Conservation (phyloP, 768 basidiomycete species). For the Pleurotus cornucopiae region DNA sequence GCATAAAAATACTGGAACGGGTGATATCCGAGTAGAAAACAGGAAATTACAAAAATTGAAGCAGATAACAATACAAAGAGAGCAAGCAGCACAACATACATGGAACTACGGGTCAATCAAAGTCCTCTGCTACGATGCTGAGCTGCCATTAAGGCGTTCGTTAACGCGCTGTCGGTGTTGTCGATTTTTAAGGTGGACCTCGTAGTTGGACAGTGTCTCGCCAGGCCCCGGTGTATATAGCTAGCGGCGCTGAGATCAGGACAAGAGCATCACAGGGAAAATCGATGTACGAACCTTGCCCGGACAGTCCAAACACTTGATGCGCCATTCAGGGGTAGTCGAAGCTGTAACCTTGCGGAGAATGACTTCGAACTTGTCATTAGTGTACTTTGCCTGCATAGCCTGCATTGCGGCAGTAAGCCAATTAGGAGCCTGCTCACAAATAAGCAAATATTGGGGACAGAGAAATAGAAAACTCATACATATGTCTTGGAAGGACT, state of each 20-base stretch:
- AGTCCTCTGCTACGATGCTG: conserved; percentile 16
- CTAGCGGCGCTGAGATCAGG: conserved; percentile 30
- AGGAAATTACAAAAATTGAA: conserved; percentile 16
- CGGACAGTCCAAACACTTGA: conserved; percentile 90
- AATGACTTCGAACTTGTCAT: conserved; percentile 81
- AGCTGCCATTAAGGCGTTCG: conserved; percentile 37
- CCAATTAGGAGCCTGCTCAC: conserved; percentile 57
- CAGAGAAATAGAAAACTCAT: conserved; percentile 1
- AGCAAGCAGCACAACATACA: conserved; percentile 11
- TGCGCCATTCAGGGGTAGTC: conserved; percentile 77
- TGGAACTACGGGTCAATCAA: conserved; percentile 7
- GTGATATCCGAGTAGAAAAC: neutral
- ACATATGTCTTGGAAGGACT: conserved; percentile 25
- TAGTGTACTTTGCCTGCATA: conserved; percentile 69
- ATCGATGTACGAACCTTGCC: conserved; percentile 62
- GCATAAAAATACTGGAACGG: conserved; percentile 1
- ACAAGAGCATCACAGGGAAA: conserved; percentile 2
- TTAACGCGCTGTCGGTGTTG: conserved; percentile 74
- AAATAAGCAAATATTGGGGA: conserved; percentile 6
- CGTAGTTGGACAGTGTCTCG: conserved; percentile 84
- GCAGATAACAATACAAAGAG: conserved; percentile 33
- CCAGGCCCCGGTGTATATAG: conserved; percentile 89
- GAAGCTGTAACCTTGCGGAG: conserved; percentile 52
- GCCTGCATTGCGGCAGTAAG: conserved; percentile 59
- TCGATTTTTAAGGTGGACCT: conserved; percentile 87